Base-by-base conservation (phyloP, 2,329 filamentous ascomycete genomes). In the Alternaria postmessia region DNA sequence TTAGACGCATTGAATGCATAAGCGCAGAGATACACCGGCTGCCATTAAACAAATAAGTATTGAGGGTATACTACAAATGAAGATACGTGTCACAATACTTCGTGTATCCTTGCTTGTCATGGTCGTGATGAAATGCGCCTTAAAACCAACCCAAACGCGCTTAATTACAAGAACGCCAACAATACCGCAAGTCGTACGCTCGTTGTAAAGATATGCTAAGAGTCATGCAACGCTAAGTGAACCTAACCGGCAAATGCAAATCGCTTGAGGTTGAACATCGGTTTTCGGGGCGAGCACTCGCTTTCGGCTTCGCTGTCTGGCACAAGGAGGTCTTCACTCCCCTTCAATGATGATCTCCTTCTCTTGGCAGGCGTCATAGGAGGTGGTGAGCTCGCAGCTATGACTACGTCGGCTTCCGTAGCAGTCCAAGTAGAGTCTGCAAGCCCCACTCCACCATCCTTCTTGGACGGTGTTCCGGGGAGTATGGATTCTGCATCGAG, bases 321-420 rank as follows among this genome's bases (percentile, higher is more conserved):
- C 0, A 83, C 75, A 14, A 84, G 66, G 18, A 83, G 58, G 51
- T 84, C 82, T 62, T 84, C 82, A 60, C 82, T 84, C 12, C 82
- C 82, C 59, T 79, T 78, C 7, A 76, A 48, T 2, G 68, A 64
- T 14, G 67, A 67, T 28, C 64, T 59, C 38, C 67, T 60, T 28
- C 68, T 63, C 16, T 66, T 69, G 6, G 58, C 51, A 28, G 71
- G 63, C 11, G 71, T 64, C 9, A 70, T 61, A 18, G 64, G 63
- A 36, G 57, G 72, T 46, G 65, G 74, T 39, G 61, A 70, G 34
- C 72, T 75, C 7, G 73, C 68, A 38, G 75, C 73, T 16, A 79
- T 66, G 16, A 77, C 63, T 0, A 77, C 61, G 51, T 78, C 70
- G 3, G 75, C 62, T 51, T 78, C 75, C 54, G 70, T 64, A 22